Base-by-base conservation (phyloP, 2,329 filamentous ascomycete species). In the Drechslerella dactyloides region DNA sequence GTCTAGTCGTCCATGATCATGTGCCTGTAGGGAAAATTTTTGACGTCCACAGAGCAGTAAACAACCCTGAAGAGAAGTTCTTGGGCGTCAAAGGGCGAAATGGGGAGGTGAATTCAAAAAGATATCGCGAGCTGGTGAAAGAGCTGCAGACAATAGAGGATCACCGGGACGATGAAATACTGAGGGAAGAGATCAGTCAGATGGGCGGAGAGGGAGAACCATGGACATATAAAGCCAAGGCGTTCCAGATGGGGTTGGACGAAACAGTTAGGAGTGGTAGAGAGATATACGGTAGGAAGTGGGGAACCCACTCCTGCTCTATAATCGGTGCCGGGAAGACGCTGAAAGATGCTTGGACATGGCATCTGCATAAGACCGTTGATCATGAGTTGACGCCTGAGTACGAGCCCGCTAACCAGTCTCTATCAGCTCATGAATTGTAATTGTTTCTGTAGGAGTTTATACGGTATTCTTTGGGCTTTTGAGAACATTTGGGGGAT, bases 121-220 rank as follows among this genome's bases (percentile, higher is more conserved):
- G 73, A 15, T 69, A 65, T 48, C 70, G 73, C 21, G 51, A 57
- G 3, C 19, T 66, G n/a, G 77, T 79, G 0, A 78, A 78, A 15
- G 77, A 78, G 65, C 79, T 82, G 74, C 76, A 77, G 21, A 17
- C 40, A 11, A 66, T 61, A 24, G 74, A 69, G 2, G 46, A 48
- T 8, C 8, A 50, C 10, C 27, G 27, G 4, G 8, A 33, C 8
- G n/a, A 42, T 13, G 5, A 33, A 19, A 6, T 10, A 37, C 53
- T n/a, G 74, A 74, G 2, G 79, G 37, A 42, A 15, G 51, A 60
- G 11, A 8, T 13, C 1, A n/a, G 30, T 8, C 84, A 85, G 75
- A 80, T 77, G 2, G 84, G 84, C 23, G 84, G 84, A 0, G 62
- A 80, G 23, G 83, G 82, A 13, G 84, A 85, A 75, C 84, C 83